A percentile compares a stretch with the other conserved stretches of the same genome.
Evolutionary conservation across 2,329 filamentous ascomycete species (phyloP).

Genomic region (Monosporascus ibericus): DNA sequence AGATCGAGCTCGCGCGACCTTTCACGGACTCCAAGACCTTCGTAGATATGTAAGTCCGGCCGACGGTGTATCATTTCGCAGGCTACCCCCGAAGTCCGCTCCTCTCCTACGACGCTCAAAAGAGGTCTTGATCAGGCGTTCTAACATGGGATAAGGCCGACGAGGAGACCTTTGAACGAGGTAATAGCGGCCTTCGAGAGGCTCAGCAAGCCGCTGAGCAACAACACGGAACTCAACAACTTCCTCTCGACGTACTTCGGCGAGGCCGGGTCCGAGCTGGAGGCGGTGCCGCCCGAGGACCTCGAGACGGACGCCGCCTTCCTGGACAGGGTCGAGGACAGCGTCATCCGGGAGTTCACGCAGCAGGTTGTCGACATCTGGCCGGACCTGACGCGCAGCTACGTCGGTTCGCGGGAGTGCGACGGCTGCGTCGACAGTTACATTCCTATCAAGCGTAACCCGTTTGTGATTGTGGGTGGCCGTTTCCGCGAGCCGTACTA

Average conservation of each 20-base stretch:
- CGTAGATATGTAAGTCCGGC: slow-evolving; percentile 54
- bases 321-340: slow-evolving; percentile 49
- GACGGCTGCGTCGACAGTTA: slow-evolving; percentile 57
- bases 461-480: slow-evolving; percentile 66
- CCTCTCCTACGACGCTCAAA: too few species aligned
- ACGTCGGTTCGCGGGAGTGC: slow-evolving; percentile 48
- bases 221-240: slow-evolving; percentile 54
- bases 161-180: slow-evolving; percentile 50
- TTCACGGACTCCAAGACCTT: slow-evolving; percentile 67
- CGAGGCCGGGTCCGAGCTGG: slow-evolving; percentile 56
- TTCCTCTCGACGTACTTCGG: slow-evolving; percentile 61
- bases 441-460: slow-evolving; percentile 55
- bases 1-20: slow-evolving; percentile 57
- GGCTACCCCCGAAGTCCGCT: too few species aligned
- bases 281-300: slow-evolving; percentile 43
- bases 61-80: neutral
- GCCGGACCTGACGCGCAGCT: slow-evolving; percentile 59
- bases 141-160: slow-evolving; percentile 40
- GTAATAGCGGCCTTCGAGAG: slow-evolving; percentile 56
- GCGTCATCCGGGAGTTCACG: slow-evolving; percentile 54
- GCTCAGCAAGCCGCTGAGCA: slow-evolving; percentile 53
- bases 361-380: slow-evolving; percentile 62
- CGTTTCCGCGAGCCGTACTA: slow-evolving; percentile 67
- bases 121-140: neutral
- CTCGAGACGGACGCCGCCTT: slow-evolving; percentile 53